These are phyloP conservation scores for Xylariales sp. DNA, from an alignment of 2,329 filamentous ascomycete species.

Conservation along the genomic window DNA sequence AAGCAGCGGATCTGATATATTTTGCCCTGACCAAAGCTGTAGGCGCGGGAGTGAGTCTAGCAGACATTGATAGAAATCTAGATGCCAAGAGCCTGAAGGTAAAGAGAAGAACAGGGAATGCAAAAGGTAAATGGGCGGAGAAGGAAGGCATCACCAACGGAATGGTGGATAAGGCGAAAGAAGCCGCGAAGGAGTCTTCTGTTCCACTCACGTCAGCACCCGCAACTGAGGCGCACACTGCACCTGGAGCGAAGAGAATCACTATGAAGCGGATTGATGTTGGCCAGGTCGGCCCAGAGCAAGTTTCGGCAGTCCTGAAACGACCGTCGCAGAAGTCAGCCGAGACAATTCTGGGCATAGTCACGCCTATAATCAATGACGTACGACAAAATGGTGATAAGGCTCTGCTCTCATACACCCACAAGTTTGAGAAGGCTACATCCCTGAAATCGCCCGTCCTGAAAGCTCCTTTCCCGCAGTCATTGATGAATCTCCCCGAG, in stretches of 20 bases:
- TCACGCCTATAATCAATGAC: constrained; percentile 85
- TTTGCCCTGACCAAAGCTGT: constrained; percentile 91
- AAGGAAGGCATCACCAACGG: constrained; percentile 63
- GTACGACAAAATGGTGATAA: constrained; percentile 80
- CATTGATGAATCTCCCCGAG: constrained; percentile 76
- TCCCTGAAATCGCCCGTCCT: constrained; percentile 85
- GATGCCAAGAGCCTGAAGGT: constrained; percentile 95
- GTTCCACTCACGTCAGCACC: constrained; percentile 30
- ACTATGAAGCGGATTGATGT: constrained; percentile 78
- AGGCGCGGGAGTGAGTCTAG: constrained; percentile 74
- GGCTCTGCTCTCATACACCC: constrained; percentile 85
- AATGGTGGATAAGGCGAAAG: constrained; percentile 26
- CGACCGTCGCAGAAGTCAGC: constrained; percentile 91
- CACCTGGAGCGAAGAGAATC: constrained; percentile 50
- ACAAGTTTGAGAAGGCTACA: constrained; percentile 96
- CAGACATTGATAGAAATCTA: constrained; percentile 87
- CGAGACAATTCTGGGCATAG: constrained; percentile 88
- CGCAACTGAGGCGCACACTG: constrained; percentile 35
- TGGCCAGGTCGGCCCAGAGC: constrained; percentile 54
- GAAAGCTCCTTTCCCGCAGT: constrained; percentile 78
- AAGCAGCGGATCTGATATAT: constrained; percentile 92
- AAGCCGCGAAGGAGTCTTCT: constrained; percentile 30
- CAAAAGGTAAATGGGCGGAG: constrained; percentile 87
- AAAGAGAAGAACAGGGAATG: constrained; percentile 86
- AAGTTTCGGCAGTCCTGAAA: constrained; percentile 71